phyloP scores from a whole-genome alignment of 73 alveolate species.

The Paramecium bursaria region DNA sequence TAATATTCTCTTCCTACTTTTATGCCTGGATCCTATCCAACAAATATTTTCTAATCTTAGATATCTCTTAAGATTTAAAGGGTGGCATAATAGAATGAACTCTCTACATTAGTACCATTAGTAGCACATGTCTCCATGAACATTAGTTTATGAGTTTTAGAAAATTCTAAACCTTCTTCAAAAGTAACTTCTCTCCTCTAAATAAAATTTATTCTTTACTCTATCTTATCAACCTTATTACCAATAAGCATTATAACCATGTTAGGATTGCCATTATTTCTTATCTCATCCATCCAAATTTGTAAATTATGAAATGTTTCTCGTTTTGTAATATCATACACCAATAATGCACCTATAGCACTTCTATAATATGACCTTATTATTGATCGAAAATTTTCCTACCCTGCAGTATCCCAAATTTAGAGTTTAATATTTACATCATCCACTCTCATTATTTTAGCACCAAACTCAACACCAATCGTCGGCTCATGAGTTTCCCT shows the following conservation, averaged over 20 bases:
- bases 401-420: conserved; percentile 84
- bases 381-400: conserved; percentile 72
- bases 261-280: conserved; percentile 67
- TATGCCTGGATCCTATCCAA: too few species aligned
- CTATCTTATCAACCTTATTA: conserved; percentile 71
- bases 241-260: conserved; percentile 71
- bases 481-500: conserved; percentile 77
- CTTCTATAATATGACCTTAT: conserved; percentile 76
- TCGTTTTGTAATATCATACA: conserved; percentile 74
- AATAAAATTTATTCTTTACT: too few species aligned
- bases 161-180: too few species aligned
- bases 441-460: conserved; percentile 71
- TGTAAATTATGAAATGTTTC: conserved; percentile 64
- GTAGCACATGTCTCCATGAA: too few species aligned
- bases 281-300: conserved; percentile 70
- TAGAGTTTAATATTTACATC: conserved; percentile 73
- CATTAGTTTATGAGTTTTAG: too few species aligned
- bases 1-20: too few species aligned
- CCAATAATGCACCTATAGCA: conserved; percentile 78
- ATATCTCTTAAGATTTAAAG: too few species aligned
- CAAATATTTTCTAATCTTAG: too few species aligned
- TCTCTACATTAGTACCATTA: too few species aligned
- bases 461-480: conserved; percentile 81
- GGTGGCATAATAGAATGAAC: too few species aligned
- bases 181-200: too few species aligned